Percentiles rank a stretch among this genome's conserved stretches.
Evolutionary conservation across 495 filamentous ascomycete genomes (phyloP).

Genomic region (Thozetella sp.): DNA sequence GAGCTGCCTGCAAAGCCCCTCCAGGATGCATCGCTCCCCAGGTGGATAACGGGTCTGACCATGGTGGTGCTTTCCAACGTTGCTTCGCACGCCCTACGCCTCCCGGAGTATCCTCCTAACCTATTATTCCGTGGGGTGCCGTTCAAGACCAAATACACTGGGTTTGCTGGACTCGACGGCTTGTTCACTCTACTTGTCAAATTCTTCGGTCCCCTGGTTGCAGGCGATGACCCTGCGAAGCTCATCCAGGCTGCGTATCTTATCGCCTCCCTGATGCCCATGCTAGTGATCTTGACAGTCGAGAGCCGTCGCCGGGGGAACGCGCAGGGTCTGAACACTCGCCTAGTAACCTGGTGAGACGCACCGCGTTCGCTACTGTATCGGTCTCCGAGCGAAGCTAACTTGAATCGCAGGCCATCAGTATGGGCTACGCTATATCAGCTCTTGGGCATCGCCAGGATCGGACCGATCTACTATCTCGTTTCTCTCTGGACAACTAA

Average conservation of each 20-base stretch:
- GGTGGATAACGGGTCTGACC: background rate
- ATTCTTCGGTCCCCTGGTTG: conserved; percentile 18
- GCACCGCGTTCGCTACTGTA: background rate
- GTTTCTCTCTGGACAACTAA: conserved; percentile 24
- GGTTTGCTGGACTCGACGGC: conserved; percentile 16
- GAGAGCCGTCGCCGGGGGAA: conserved; percentile 26
- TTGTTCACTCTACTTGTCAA: conserved; percentile 18
- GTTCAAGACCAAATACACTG: too few species aligned
- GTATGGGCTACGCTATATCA: conserved; percentile 32
- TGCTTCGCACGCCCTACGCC: background rate
- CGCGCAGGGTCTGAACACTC: conserved; percentile 1
- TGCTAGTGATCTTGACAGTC: conserved; percentile 26
- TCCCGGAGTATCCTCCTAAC: background rate
- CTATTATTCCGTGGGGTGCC: background rate
- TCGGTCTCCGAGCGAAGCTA: background rate
- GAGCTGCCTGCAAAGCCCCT: conserved; percentile 13
- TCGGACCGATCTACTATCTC: conserved; percentile 39
- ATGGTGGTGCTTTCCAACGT: background rate
- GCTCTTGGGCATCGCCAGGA: conserved; percentile 27
- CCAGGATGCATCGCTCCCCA: background rate
- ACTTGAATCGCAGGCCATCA: conserved; percentile 13
- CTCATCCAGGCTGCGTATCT: conserved; percentile 21
- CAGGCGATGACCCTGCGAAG: conserved; percentile 15
- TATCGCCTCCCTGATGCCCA: conserved; percentile 20
- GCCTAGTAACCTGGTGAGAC: conserved; percentile 25